Evolutionary conservation across 2,329 filamentous ascomycete genomes (phyloP).

Genomic region (Monilinia fructicola): DNA sequence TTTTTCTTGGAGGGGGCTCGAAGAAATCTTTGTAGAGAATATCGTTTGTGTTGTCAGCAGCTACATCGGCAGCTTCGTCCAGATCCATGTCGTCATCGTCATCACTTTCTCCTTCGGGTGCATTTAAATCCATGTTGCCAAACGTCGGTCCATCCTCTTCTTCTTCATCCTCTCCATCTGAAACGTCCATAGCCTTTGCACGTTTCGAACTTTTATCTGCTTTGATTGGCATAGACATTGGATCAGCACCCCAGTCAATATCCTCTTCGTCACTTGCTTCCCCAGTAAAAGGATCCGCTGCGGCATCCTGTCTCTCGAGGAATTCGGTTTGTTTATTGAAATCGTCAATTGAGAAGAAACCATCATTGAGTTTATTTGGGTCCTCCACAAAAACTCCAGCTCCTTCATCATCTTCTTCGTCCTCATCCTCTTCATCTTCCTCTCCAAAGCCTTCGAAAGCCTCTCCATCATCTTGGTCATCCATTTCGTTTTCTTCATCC

Average conservation of each 20-base stretch:
- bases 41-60: constrained; percentile 74
- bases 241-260: constrained; percentile 83
- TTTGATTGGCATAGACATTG: constrained; percentile 49
- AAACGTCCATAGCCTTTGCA: constrained; percentile 39
- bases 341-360: constrained; percentile 95
- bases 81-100: constrained; percentile 52
- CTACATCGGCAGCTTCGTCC: constrained; percentile 56
- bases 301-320: constrained; percentile 80
- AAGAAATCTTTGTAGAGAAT: constrained; percentile 94
- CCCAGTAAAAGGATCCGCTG: constrained; percentile 72
- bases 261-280: constrained; percentile 80
- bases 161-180: constrained; percentile 48
- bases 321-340: constrained; percentile 94
- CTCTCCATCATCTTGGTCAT: constrained; percentile 38
- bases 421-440: constrained; percentile 43
- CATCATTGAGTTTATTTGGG: constrained; percentile 85
- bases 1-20: constrained; percentile 75
- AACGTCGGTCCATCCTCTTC: constrained; percentile 81
- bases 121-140: constrained; percentile 73
- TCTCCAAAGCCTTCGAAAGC: constrained; percentile 38
- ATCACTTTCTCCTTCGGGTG: constrained; percentile 68
- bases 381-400: constrained; percentile 65
- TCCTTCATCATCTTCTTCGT: constrained; percentile 51
- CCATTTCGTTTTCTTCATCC: constrained; percentile 40
- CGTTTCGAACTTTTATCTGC: constrained; percentile 38